Evolutionary conservation across 306 rosid species (phyloP), one percentile per base, ranked within the genome.

Genomic region (Canavalia gladiata): DNA sequence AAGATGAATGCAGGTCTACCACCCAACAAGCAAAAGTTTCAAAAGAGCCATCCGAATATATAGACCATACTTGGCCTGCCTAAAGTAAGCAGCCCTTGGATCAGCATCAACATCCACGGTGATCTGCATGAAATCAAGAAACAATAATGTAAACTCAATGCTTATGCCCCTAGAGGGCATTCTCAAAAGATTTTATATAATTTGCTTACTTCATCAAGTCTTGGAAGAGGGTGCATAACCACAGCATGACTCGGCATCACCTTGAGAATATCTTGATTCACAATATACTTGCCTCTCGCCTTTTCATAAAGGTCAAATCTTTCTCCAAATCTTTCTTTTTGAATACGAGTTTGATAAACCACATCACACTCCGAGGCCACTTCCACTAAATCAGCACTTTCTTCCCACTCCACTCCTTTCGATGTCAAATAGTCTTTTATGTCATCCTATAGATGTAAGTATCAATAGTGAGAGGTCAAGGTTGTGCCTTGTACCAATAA

Each of bases 161-260:
- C 8, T 81, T 34, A 43, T 51, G 69, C 55, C 34, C 29, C 72
- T 5, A 45, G 74, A 45, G 42, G 25, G 52, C 18, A 46, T 28
- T 57, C 0, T 59, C 60, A 69, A 7, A 45, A 10, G 45, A 63
- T 43, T 75, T 66, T 11, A 50, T 55, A 60, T 68, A 60, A 76
- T 29, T 39, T 46, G 41, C 84, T 85, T 89, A 86, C 98, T 84
- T 91, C 97, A 68, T 94, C 98, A 49, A 92, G 97, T 87, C 98
- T 88, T n/a, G 98, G 98, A 54, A 94, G 92, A 84, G 97, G 97
- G 75, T 92, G 98, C 98, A 92, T 88, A 72, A 94, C 86, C 70
- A 94, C 92, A 3, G 89, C 94, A 65, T 92, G 91, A 72, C 79
- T 88, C 84, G 81, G 92, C 97, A 90, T 88, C 83, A 83, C 93